Evolutionary conservation across 2,329 filamentous ascomycete species (phyloP), one percentile per base, ranked within the genome.

Genomic region (Aspergillus uvarum): DNA sequence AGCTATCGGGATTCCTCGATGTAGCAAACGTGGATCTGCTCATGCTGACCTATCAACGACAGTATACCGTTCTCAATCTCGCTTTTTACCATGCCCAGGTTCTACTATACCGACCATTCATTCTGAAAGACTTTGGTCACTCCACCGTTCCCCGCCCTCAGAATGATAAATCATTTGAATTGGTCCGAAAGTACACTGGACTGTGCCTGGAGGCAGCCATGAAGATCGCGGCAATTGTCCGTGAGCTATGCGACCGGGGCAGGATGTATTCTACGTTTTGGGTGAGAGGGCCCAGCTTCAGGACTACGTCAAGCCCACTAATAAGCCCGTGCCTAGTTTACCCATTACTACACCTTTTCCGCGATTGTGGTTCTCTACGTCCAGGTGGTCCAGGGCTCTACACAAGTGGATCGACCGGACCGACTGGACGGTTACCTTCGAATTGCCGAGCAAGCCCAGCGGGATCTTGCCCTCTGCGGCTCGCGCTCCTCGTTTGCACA

Each of bases 1-100:
- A 76, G 1, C 72, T 84, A 11, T 75, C 79, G 75, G 26, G 29
- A 0, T 69, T 69, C 52, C 48, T 68, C 19, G 63, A 68, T 26
- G 54, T 65, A 7, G 4, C 75, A 78, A 56, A 68, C 81, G 61
- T 67, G 1, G 62, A 68, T 42, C 62, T 68, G 42, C 44, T 70
- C 7, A 79, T 82, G 32, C 77, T 81, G 1, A 75, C 81, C n/a
- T 83, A 82, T 63, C 78, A 81, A 56, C 74, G 82, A 5, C 73
- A 77, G 59, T 67, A 67, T 22, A 76, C 70, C 49, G 74, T 75
- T 8, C 60, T 77, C 2, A 72, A 72, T 52, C 63, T 76, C 11
- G 72, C 74, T 1, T 76, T 74, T 51, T 69, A 66, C 44, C 75
- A 77, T 59, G 70, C 73, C 8, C 57, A 73, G 7, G 73, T 77